Conservation (phyloP, 2,329 filamentous ascomycete species). For the Clonostachys byssicola region DNA sequence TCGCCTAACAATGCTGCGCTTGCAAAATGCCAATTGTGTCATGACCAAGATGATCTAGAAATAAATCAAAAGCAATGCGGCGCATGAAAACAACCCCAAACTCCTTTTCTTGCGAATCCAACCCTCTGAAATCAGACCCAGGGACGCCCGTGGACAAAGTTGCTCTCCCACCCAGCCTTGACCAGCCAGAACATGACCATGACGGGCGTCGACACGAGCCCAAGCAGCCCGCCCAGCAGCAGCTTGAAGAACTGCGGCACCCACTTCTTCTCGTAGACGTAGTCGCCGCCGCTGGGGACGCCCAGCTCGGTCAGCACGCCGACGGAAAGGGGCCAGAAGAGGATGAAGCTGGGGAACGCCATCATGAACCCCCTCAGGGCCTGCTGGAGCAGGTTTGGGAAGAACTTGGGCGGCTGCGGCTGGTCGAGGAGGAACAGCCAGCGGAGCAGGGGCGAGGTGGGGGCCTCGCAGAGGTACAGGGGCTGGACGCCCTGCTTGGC, state of each 20-base stretch:
- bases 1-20: too few relatives aligned
- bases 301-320: conserved; percentile 36
- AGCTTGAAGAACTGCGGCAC: conserved; percentile 45
- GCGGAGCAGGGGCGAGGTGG: conserved; percentile 21
- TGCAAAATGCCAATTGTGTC: too few relatives aligned
- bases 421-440: conserved; percentile 39
- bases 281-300: conserved; percentile 30
- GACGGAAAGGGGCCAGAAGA: conserved; percentile 38
- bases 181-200: conserved; percentile 47
- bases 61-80: too few relatives aligned
- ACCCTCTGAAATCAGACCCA: too few relatives aligned
- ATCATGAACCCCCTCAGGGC: conserved; percentile 16
- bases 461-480: conserved; percentile 36
- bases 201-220: conserved; percentile 38
- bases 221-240: conserved; percentile 39
- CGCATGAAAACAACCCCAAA: too few relatives aligned
- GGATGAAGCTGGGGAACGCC: conserved; percentile 28
- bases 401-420: not conserved
- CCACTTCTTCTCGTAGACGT: conserved; percentile 35
- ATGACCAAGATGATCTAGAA: too few relatives aligned
- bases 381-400: not conserved
- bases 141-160: not conserved
- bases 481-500: conserved; percentile 36
- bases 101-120: too few relatives aligned
- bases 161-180: conserved; percentile 37